Evolutionary conservation across 208 protist genomes (phyloP).

Genomic region (Acanthamoeba castellanii): DNA sequence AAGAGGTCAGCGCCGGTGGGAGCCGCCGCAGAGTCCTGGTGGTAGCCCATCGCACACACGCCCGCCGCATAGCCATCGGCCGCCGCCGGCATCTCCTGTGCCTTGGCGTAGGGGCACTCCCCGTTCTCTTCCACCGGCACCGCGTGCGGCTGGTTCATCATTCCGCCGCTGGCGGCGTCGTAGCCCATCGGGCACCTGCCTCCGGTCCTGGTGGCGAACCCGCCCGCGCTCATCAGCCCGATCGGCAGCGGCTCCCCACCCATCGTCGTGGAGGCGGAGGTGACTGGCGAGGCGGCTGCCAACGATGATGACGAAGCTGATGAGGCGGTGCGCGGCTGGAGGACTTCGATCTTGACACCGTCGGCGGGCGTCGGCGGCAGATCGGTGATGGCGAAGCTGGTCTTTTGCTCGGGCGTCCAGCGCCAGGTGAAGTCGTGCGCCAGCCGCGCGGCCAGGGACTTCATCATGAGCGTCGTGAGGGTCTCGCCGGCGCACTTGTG

Average conservation of each 20-base stretch:
- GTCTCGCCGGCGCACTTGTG: conserved; percentile 56
- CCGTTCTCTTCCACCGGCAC: neutral
- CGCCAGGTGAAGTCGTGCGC: conserved; percentile 14
- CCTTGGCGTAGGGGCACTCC: neutral
- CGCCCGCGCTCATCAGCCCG: neutral
- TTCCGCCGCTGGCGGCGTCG: neutral
- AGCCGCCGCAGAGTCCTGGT: neutral
- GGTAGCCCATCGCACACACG: neutral
- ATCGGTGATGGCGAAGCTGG: neutral
- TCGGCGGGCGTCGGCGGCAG: neutral
- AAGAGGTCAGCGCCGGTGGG: neutral
- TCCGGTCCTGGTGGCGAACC: neutral
- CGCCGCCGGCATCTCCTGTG: neutral
- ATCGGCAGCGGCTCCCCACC: neutral
- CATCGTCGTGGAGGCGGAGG: neutral
- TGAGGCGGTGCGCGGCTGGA: neutral
- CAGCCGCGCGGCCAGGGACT: neutral
- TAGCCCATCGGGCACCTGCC: conserved; percentile 22
- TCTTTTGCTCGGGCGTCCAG: neutral
- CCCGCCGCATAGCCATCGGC: too few species aligned
- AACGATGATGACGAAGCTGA: neutral
- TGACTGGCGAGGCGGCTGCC: neutral
- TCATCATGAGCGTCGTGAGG: conserved; percentile 57
- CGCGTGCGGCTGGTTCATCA: neutral
- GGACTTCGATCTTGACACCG: neutral